Conservation (phyloP, 805 yeast species). For the Cyberlindnera euphorbiae region DNA sequence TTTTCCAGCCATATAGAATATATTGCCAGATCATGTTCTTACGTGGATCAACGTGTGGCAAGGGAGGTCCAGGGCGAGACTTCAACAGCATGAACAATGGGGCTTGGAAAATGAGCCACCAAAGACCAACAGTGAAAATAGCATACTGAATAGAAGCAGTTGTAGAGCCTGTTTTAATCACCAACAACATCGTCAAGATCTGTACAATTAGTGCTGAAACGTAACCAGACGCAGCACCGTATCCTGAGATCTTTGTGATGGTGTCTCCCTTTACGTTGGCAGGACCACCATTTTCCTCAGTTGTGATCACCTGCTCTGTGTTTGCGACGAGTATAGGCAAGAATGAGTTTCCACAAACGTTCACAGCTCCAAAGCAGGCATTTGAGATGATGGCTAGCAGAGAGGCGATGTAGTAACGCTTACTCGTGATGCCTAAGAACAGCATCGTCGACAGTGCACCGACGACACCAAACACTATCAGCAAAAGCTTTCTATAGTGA, state of each 20-base stretch:
- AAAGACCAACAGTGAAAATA: conserved; percentile 58
- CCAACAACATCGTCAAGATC: conserved; percentile 47
- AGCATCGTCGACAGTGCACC: conserved; percentile 54
- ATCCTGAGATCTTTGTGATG: conserved; percentile 54
- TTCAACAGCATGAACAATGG: conserved; percentile 50
- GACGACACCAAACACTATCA: conserved; percentile 50
- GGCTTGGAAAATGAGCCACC: conserved; percentile 74
- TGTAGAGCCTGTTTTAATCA: conserved; percentile 35
- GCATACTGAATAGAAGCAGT: conserved; percentile 50
- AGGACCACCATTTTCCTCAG: conserved; percentile 1
- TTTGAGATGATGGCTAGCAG: conserved; percentile 58
- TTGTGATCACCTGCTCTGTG: conserved; percentile 4
- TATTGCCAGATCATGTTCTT: conserved; percentile 28
- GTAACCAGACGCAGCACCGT: conserved; percentile 70
- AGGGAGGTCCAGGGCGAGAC: conserved; percentile 37
- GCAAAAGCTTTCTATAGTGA: conserved; percentile 49
- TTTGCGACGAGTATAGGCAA: conserved; percentile 56
- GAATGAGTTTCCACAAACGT: conserved; percentile 74
- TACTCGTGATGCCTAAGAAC: conserved; percentile 35
- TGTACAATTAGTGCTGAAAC: conserved; percentile 66
- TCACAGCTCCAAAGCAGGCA: conserved; percentile 70
- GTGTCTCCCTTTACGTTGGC: conserved; percentile 29
- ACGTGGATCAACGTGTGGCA: conserved; percentile 20
- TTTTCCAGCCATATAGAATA: conserved; percentile 56
- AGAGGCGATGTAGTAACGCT: conserved; percentile 48